These are phyloP conservation scores for Solanum ossicruentum DNA, from an alignment of 257 asterid species.

Conservation along the genomic window DNA sequence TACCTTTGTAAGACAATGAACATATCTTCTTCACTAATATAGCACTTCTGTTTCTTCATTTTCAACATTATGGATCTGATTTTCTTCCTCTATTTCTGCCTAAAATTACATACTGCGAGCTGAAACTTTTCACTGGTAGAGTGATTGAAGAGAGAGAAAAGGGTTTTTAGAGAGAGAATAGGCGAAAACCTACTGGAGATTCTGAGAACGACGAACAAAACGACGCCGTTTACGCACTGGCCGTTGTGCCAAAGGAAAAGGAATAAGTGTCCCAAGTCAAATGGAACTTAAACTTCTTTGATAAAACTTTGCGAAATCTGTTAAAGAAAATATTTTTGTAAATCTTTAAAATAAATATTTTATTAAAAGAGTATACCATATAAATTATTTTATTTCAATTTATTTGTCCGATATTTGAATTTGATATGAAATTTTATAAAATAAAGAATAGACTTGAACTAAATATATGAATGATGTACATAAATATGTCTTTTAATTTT, in stretches of 20 bases:
- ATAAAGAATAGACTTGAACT: too few species aligned
- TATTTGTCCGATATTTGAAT: too few species aligned
- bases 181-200: neutral
- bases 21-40: constrained; percentile 46
- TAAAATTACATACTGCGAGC: neutral
- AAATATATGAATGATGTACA: too few species aligned
- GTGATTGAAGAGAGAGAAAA: neutral
- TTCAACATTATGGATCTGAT: constrained; percentile 21
- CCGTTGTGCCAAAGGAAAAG: neutral
- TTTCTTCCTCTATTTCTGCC: neutral
- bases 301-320: too few species aligned
- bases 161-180: neutral
- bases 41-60: constrained; percentile 38
- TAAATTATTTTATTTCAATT: too few species aligned
- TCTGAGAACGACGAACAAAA: neutral
- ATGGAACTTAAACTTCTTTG: too few species aligned
- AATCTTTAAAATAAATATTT: too few species aligned
- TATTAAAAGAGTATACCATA: too few species aligned
- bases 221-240: neutral
- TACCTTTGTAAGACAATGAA: constrained; percentile 49
- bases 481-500: too few species aligned
- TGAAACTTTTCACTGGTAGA: neutral
- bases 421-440: too few species aligned
- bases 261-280: too few species aligned
- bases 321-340: too few species aligned